Percentiles rank a stretch among this genome's conserved stretches.
Evolutionary conservation across 176 grass and related monocot genomes (phyloP).

Genomic region (Tuctoria greenei): DNA sequence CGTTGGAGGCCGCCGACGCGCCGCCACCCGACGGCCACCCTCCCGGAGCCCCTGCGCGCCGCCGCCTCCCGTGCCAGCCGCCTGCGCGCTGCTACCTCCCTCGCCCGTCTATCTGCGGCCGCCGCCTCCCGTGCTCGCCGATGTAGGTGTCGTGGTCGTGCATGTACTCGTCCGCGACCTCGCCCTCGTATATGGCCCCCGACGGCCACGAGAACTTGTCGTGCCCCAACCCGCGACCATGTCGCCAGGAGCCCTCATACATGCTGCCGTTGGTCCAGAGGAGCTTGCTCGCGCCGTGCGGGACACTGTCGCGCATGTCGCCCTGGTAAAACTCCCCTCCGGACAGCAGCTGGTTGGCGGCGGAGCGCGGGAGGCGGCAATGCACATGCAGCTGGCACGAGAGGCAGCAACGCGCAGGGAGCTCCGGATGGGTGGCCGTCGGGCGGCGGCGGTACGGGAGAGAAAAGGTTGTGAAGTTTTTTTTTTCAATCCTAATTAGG

Average conservation of each 20-base stretch:
- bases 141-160: slow-evolving; percentile 67
- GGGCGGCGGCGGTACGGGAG: too few species aligned
- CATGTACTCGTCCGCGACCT: slow-evolving; percentile 63
- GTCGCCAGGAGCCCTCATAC: slow-evolving; percentile 72
- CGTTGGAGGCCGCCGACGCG: too few species aligned
- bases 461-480: too few species aligned
- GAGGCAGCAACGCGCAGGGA: too few species aligned
- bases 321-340: slow-evolving; percentile 77
- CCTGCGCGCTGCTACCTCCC: slow-evolving; percentile 65
- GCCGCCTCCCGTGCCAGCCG: too few species aligned
- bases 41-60: too few species aligned
- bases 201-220: slow-evolving; percentile 83
- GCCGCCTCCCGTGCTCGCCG: slow-evolving; percentile 55
- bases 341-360: slow-evolving; percentile 48
- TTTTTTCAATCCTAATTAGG: too few species aligned
- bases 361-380: too few species aligned
- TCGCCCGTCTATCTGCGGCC: too few species aligned
- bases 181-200: slow-evolving; percentile 79
- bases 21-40: too few species aligned
- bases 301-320: slow-evolving; percentile 35
- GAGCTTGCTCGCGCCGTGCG: slow-evolving; percentile 65
- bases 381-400: too few species aligned
- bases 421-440: too few species aligned
- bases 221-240: slow-evolving; percentile 53
- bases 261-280: slow-evolving; percentile 81